Conservation (phyloP, 768 basidiomycete species). For the Mycena olivaceomarginata region DNA sequence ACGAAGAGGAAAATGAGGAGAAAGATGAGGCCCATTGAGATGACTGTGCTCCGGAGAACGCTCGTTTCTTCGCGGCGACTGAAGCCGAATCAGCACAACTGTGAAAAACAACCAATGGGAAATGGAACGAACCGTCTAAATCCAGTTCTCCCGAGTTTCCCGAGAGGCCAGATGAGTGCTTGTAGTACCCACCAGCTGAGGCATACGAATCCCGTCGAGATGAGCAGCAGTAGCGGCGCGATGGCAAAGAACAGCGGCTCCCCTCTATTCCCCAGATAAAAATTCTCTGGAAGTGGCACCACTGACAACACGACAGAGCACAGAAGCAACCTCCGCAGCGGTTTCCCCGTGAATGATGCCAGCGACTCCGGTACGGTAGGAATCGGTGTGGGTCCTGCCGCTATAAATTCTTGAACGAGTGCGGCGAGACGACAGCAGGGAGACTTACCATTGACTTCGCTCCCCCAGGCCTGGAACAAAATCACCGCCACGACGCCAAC, state of each 20-base stretch:
- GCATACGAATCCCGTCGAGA: conserved; percentile 80
- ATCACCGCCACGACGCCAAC: conserved; percentile 80
- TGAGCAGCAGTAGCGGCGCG: conserved; percentile 73
- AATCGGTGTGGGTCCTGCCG: conserved; percentile 56
- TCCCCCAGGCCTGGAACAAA: conserved; percentile 72
- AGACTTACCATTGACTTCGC: conserved; percentile 54
- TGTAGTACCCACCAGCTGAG: conserved; percentile 74
- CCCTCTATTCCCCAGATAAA: conserved; percentile 78
- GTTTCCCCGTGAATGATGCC: conserved; percentile 59
- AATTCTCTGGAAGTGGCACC: conserved; percentile 73
- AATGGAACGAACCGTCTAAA: conserved; percentile 59
- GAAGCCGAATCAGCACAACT: background rate
- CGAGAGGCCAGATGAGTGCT: conserved; percentile 68
- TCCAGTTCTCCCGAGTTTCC: conserved; percentile 54
- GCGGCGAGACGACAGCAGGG: background rate
- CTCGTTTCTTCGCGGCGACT: conserved; percentile 60
- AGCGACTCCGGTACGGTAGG: conserved; percentile 73
- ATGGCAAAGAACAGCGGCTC: conserved; percentile 68
- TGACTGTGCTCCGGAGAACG: conserved; percentile 67
- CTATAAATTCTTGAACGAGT: background rate
- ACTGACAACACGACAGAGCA: conserved; percentile 67
- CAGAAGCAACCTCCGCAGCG: conserved; percentile 65
- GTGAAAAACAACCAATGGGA: background rate
- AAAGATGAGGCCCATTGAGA: conserved; percentile 78
- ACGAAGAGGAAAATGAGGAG: conserved; percentile 82